A percentile compares a stretch with the other conserved stretches of the same genome.
phyloP scores from a whole-genome alignment of 495 filamentous ascomycete species.

The Sabuloglossum arenarium region DNA sequence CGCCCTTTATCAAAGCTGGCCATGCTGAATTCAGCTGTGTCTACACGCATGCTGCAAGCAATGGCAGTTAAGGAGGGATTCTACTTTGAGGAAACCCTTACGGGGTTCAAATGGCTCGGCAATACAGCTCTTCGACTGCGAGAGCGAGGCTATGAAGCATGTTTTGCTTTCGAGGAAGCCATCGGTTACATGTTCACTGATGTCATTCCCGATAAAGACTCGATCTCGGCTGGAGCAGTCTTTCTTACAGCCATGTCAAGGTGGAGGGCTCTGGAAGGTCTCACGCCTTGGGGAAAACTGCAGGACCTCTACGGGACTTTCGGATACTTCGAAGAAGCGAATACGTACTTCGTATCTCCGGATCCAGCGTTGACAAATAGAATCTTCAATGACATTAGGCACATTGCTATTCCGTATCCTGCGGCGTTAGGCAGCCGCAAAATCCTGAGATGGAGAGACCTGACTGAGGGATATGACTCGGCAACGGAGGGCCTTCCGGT shows the following conservation, averaged over 20 bases:
- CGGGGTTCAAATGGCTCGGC: conserved; percentile 57
- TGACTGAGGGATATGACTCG: conserved; percentile 46
- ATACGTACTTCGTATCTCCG: conserved; percentile 47
- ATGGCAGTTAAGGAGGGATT: conserved; percentile 37
- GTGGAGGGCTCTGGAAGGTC: conserved; percentile 26
- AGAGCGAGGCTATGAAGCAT: conserved; percentile 23
- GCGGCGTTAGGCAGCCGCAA: conserved; percentile 20
- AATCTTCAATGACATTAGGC: conserved; percentile 35
- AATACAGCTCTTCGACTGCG: conserved; percentile 16
- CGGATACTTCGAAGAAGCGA: conserved; percentile 45
- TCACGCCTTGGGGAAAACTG: conserved; percentile 37
- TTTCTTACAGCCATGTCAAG: conserved; percentile 35
- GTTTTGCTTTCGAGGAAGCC: conserved; percentile 52
- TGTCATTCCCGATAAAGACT: conserved; percentile 51
- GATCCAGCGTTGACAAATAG: conserved; percentile 26
- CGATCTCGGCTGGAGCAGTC: conserved; percentile 41
- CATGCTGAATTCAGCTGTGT: conserved; percentile 44
- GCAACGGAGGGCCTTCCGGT: conserved; percentile 29
- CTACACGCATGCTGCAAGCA: conserved; percentile 38
- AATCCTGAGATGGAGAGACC: conserved; percentile 42
- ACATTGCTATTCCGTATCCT: conserved; percentile 20
- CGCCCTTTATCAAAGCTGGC: conserved; percentile 20
- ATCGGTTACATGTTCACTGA: conserved; percentile 54
- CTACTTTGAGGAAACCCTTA: conserved; percentile 41
- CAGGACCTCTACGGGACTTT: conserved; percentile 37